phyloP scores from a whole-genome alignment of 2,329 filamentous ascomycete genomes.

The Botrytis medusae region DNA sequence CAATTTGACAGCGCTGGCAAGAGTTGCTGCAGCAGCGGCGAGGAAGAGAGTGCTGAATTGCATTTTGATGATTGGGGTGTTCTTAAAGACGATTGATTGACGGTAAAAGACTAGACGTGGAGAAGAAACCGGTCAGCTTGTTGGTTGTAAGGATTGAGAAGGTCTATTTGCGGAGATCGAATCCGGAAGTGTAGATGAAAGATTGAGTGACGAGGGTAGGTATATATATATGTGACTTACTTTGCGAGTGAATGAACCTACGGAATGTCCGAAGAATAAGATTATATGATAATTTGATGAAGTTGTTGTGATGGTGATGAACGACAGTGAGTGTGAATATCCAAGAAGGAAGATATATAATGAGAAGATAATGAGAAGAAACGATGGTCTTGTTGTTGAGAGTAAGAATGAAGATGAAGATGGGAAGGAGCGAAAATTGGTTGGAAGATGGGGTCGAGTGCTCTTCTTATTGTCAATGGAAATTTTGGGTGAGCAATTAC shows the following conservation, averaged over 20 bases:
- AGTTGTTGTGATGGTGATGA: neutral
- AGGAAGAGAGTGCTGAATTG: conserved; percentile 35
- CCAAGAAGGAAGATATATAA: neutral
- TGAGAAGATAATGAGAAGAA: neutral
- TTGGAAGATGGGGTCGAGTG: neutral
- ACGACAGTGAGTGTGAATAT: neutral
- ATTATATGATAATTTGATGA: neutral
- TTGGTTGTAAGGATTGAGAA: neutral
- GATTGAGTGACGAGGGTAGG: neutral
- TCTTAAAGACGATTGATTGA: neutral
- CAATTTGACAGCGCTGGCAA: conserved; percentile 32
- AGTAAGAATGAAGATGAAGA: neutral
- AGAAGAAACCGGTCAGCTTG: neutral
- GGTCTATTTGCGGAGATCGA: too few species aligned
- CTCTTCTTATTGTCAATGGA: neutral
- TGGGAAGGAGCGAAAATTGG: neutral
- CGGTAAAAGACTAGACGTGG: neutral
- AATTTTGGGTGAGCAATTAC: neutral
- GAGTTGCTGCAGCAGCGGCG: conserved; percentile 29
- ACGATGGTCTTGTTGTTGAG: neutral
- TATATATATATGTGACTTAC: neutral
- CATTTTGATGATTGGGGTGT: conserved; percentile 31
- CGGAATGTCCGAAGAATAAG: neutral
- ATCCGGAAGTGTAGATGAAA: neutral
- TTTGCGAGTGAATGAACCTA: conserved; percentile 1